Base-by-base conservation (phyloP, 2,329 filamentous ascomycete species). In the Pestalotiopsis sp. region DNA sequence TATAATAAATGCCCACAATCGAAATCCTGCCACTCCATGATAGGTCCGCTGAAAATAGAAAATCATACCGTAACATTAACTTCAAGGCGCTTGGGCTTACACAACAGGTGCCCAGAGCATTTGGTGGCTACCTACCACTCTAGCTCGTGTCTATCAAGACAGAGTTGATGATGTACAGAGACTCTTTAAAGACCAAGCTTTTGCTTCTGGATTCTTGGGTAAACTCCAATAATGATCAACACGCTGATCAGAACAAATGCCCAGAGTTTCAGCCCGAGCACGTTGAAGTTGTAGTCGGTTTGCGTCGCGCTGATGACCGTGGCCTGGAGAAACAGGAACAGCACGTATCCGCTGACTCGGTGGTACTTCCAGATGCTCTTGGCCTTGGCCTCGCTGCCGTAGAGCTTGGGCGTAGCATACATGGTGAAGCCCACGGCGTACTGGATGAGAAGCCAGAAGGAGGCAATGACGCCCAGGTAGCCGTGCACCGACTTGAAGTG, bases 331-430 rank as follows among this genome's bases (percentile, higher is more conserved):
- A 97, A 75, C 64, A 91, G 76, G 66, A 95, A 81, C 69, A 95
- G 82, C 7, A 89, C 72, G 77, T 99, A 98, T 2, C 95, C 96
- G 25, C 85, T 87, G 66, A 87, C 82, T 38, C 95, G 89, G 79
- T 98, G 96, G 75, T 95, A 97, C 81, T 97, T 98, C 86, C 95
- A 98, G 57, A 97, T 79, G 27, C 85, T 85, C 86, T 95, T 97
- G 23, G 94, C 95, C 3, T 90, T 90, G 31, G 93, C 90, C 71
- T 91, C 90, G 68, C 93, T 90, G 4, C 95, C 95, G 75, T 95
- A 97, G 1, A 70, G 49, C 25, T 68, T 66, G 9, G 95, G 95
- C 2, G 88, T 83, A 69, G 90, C 93, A 84, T 92, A 98, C 82
- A 96, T 93, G 39, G 93, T 92, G 71, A 97, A 88, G 17, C 96